Evolutionary conservation across 1,284 basidiomycete genomes (phyloP).

Genomic region (Cryptococcus depauperatus): DNA sequence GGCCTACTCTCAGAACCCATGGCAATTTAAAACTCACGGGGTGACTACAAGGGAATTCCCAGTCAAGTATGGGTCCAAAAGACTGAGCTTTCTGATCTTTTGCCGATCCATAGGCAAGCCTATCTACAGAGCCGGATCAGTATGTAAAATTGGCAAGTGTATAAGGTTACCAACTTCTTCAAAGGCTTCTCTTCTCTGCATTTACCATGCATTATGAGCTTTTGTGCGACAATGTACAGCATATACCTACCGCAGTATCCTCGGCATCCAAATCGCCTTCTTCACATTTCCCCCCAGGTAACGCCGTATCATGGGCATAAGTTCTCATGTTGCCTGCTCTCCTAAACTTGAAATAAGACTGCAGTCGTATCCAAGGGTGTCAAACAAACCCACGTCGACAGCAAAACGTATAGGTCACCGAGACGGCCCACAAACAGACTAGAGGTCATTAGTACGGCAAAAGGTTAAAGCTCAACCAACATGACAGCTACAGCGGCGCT

Average conservation of each 20-base stretch:
- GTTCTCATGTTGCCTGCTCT: slow-evolving; percentile 61
- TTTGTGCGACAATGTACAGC: neutral
- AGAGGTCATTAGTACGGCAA: neutral
- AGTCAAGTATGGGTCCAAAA: slow-evolving; percentile 66
- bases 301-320: slow-evolving; percentile 73
- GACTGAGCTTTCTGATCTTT: slow-evolving; percentile 63
- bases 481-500: slow-evolving; percentile 38
- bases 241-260: slow-evolving; percentile 61
- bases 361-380: neutral
- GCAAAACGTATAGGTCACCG: slow-evolving; percentile 71
- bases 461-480: slow-evolving; percentile 13
- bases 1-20: neutral
- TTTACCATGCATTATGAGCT: neutral
- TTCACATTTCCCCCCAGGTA: slow-evolving; percentile 74
- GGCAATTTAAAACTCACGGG: slow-evolving; percentile 52
- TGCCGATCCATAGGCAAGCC: slow-evolving; percentile 63
- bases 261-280: slow-evolving; percentile 58
- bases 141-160: neutral
- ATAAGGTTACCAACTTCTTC: slow-evolving; percentile 52
- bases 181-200: slow-evolving; percentile 61
- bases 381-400: slow-evolving; percentile 42
- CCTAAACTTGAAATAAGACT: slow-evolving; percentile 42
- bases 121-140: slow-evolving; percentile 50
- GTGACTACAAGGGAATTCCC: slow-evolving; percentile 66
- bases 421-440: slow-evolving; percentile 65